phyloP scores from a whole-genome alignment of 306 rosid species.

The Ziziphus jujuba region DNA sequence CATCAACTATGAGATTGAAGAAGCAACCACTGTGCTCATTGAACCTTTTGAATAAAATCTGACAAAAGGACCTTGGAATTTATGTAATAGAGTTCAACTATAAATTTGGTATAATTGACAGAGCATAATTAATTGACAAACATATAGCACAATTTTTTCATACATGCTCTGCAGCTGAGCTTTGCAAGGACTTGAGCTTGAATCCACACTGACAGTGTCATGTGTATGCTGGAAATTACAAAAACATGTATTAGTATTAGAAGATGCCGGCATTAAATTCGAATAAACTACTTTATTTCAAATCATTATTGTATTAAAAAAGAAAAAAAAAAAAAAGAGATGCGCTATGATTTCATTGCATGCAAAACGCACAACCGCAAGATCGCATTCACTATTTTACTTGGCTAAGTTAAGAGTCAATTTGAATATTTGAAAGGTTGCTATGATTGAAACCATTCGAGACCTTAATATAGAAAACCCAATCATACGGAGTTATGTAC shows the following conservation, averaged over 20 bases:
- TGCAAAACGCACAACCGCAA: no score
- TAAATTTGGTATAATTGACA: background rate
- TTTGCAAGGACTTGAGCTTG: conserved; percentile 84
- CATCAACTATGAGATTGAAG: no score
- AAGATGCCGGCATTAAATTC: background rate
- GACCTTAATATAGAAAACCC: conserved; percentile 7
- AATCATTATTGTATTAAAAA: background rate
- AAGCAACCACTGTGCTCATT: background rate
- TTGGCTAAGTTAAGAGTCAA: no score
- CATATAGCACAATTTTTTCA: background rate
- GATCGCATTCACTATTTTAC: no score
- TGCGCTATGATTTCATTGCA: background rate
- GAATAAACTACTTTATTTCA: background rate
- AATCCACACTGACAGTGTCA: conserved; percentile 78
- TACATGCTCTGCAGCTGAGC: conserved; percentile 57
- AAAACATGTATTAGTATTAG: conserved; percentile 18
- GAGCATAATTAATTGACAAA: background rate
- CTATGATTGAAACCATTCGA: background rate
- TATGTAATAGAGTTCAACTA: background rate
- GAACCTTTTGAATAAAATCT: background rate
- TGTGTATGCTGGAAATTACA: conserved; percentile 71
- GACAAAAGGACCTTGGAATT: background rate
- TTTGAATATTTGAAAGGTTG: background rate
- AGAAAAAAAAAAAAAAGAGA: background rate
- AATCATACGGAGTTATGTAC: conserved; percentile 37